Conservation (phyloP, 257 asterid species). For the Nicotiana tabacum region DNA sequence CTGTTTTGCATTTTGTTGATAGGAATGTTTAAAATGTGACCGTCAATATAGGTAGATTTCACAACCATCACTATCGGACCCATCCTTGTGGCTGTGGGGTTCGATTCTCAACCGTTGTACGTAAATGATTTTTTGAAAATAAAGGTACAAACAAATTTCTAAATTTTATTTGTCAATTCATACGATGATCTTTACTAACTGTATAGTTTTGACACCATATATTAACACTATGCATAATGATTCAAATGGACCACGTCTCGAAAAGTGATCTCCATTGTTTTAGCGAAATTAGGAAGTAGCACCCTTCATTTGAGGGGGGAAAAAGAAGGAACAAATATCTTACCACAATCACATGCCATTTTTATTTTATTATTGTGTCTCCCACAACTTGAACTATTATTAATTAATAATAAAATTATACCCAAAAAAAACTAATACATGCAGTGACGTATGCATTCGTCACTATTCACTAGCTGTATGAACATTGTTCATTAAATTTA, state of each 20-base stretch:
- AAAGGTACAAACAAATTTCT: too few species aligned
- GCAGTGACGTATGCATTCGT: constrained; percentile 6
- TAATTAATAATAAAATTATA: too few species aligned
- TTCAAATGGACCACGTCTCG: background rate
- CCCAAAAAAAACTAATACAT: background rate
- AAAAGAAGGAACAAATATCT: constrained; percentile 9
- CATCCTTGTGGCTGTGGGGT: constrained; percentile 7
- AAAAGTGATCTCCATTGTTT: background rate
- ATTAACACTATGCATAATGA: background rate
- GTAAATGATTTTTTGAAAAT: background rate
- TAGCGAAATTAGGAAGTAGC: constrained; percentile 20
- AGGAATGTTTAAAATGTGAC: background rate
- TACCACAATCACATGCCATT: constrained; percentile 49
- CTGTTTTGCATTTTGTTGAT: background rate
- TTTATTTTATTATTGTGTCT: constrained; percentile 15
- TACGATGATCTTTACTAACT: too few species aligned
- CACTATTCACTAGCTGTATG: constrained; percentile 17
- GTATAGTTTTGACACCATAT: too few species aligned
- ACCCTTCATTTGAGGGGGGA: background rate
- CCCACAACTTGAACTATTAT: background rate
- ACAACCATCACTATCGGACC: constrained; percentile 7
- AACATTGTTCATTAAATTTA: background rate
- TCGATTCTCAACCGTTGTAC: background rate
- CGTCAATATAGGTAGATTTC: background rate
- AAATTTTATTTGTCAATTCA: too few species aligned